These are phyloP conservation scores for Castanea mollissima DNA, from an alignment of 306 rosid species.

Conservation along the genomic window DNA sequence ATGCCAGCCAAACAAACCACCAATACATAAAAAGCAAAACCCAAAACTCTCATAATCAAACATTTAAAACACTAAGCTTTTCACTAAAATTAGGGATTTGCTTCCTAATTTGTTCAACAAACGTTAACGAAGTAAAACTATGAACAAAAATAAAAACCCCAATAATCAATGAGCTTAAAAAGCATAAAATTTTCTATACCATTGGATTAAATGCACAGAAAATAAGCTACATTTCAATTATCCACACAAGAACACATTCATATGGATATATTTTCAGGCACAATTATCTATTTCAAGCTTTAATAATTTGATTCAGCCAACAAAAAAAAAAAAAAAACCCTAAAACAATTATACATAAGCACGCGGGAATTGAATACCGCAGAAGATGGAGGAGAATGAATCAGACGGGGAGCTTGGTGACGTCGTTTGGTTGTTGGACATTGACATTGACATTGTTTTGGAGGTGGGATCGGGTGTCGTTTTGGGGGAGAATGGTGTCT, in stretches of 20 bases:
- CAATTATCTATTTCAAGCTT: neutral
- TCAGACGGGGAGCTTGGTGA: conserved; percentile 45
- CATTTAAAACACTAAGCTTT: too few species aligned
- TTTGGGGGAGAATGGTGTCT: conserved; percentile 18
- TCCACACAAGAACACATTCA: neutral
- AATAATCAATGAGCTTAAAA: neutral
- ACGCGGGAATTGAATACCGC: neutral
- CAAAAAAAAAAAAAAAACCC: neutral
- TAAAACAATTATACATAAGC: neutral
- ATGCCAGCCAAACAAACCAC: too few species aligned
- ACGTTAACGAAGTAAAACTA: neutral
- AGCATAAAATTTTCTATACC: neutral
- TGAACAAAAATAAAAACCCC: neutral
- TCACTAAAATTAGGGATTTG: neutral
- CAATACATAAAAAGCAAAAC: too few species aligned
- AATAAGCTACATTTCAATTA: neutral
- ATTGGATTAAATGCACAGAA: neutral
- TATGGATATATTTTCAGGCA: too few species aligned
- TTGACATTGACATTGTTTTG: neutral
- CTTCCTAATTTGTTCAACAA: neutral
- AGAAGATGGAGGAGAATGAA: neutral
- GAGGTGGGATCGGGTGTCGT: conserved; percentile 4
- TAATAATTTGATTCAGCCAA: neutral
- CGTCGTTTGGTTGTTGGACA: conserved; percentile 12
- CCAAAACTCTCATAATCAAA: too few species aligned